phyloP scores from a whole-genome alignment of 1,284 basidiomycete genomes.

The Ceratobasidium sp. region DNA sequence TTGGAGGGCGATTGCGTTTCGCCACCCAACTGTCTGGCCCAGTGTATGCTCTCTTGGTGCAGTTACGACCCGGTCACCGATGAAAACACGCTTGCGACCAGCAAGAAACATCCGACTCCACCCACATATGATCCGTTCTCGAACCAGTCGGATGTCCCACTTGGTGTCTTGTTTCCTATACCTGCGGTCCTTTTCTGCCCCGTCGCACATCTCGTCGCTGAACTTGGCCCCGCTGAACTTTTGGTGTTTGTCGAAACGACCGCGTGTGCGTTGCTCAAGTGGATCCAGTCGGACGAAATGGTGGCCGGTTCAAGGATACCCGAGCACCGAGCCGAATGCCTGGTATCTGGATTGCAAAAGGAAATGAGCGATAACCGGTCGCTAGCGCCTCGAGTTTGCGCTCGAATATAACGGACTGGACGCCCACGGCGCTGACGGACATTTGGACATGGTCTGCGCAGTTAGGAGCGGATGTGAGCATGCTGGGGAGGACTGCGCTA shows the following conservation, averaged over 20 bases:
- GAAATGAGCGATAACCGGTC: slow-evolving; percentile 17
- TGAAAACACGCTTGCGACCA: neutral
- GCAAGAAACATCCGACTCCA: slow-evolving; percentile 5
- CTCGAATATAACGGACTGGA: slow-evolving; percentile 18
- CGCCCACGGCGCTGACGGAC: slow-evolving; percentile 1
- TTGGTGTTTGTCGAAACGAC: too few species aligned
- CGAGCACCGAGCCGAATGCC: neutral
- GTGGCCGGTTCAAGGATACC: neutral
- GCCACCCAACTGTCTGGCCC: neutral
- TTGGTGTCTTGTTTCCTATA: slow-evolving; percentile 16
- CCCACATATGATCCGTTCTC: slow-evolving; percentile 27
- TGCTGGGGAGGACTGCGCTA: neutral
- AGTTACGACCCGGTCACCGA: neutral
- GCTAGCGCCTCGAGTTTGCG: slow-evolving; percentile 22
- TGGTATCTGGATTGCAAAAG: neutral
- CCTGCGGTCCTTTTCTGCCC: slow-evolving; percentile 14
- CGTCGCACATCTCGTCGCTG: slow-evolving; percentile 18
- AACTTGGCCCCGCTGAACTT: too few species aligned
- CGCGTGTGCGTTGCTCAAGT: too few species aligned
- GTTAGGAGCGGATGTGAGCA: neutral
- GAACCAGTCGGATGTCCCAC: slow-evolving; percentile 15
- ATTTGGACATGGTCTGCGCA: neutral
- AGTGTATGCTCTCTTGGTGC: neutral
- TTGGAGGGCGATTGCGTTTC: slow-evolving; percentile 8
- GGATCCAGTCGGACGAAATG: slow-evolving; percentile 10